These are phyloP conservation scores for Davidsoniella australis DNA, from an alignment of 2,329 filamentous ascomycete genomes.

Conservation along the genomic window DNA sequence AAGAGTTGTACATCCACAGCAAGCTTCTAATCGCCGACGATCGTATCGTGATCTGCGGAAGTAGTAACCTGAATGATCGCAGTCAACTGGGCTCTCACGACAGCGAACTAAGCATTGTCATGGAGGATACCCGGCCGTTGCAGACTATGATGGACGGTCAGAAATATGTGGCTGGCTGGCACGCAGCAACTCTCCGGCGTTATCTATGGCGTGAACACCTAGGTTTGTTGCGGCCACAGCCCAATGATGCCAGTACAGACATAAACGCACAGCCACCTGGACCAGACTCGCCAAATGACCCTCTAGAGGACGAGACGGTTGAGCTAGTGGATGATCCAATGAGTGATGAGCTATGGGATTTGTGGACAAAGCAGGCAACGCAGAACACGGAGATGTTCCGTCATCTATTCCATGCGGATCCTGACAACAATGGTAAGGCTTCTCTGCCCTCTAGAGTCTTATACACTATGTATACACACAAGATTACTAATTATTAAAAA, in stretches of 20 bases:
- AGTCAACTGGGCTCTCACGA: conserved; percentile 79
- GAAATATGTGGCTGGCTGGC: conserved; percentile 60
- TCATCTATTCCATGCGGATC: conserved; percentile 74
- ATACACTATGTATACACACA: conserved; percentile 8
- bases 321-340: conserved; percentile 56
- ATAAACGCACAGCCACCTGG: conserved; percentile 58
- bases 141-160: conserved; percentile 63
- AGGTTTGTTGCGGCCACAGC: conserved; percentile 60
- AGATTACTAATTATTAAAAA: conserved; percentile 2
- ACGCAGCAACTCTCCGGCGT: conserved; percentile 63
- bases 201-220: conserved; percentile 85
- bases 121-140: conserved; percentile 63
- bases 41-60: conserved; percentile 66
- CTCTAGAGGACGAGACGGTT: conserved; percentile 39
- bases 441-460: background rate
- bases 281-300: conserved; percentile 47
- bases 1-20: conserved; percentile 88
- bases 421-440: conserved; percentile 58
- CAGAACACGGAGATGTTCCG: conserved; percentile 59
- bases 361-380: conserved; percentile 52
- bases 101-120: conserved; percentile 75
- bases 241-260: conserved; percentile 48
- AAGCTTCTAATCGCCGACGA: conserved; percentile 87
- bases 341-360: conserved; percentile 45
- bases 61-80: conserved; percentile 83